Percentiles rank a stretch among this genome's conserved stretches.
Conservation (phyloP, 352 stramenopile species). For the Pythium sp. region DNA sequence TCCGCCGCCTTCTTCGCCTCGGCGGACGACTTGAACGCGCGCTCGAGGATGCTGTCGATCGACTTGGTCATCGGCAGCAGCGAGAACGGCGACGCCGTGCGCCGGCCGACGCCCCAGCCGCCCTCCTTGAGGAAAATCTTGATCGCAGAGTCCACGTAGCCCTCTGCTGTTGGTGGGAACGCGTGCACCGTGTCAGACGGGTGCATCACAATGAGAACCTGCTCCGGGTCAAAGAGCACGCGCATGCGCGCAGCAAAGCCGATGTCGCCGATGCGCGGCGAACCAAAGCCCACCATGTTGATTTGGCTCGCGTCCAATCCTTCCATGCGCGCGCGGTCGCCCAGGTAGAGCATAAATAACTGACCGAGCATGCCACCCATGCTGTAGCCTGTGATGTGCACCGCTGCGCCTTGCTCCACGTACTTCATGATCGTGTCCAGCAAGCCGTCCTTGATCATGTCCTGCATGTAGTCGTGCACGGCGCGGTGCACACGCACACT, state of each 20-base stretch:
- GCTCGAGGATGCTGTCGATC: conserved; percentile 75
- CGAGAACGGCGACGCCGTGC: conserved; percentile 67
- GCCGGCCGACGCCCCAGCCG: conserved; percentile 60
- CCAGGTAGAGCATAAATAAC: conserved; percentile 76
- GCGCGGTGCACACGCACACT: conserved; percentile 75
- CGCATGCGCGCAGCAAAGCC: conserved; percentile 73
- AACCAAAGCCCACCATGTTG: conserved; percentile 84
- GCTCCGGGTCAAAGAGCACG: conserved; percentile 73
- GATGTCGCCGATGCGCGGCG: conserved; percentile 71
- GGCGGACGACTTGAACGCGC: conserved; percentile 46
- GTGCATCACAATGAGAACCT: conserved; percentile 85
- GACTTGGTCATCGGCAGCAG: conserved; percentile 71
- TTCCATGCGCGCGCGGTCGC: conserved; percentile 74
- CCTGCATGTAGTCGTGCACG: conserved; percentile 80
- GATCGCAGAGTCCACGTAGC: conserved; percentile 73
- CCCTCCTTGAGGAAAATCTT: conserved; percentile 85
- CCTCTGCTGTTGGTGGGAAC: conserved; percentile 78
- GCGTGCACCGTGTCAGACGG: conserved; percentile 79
- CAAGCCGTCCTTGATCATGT: conserved; percentile 80
- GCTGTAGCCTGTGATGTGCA: conserved; percentile 84
- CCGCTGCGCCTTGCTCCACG: conserved; percentile 60
- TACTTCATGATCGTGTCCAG: conserved; percentile 75
- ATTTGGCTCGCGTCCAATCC: conserved; percentile 74
- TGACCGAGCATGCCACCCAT: conserved; percentile 85
- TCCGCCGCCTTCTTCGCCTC: conserved; percentile 18